Base-by-base conservation (phyloP, 768 basidiomycete species). In the Amanita exitialis region DNA sequence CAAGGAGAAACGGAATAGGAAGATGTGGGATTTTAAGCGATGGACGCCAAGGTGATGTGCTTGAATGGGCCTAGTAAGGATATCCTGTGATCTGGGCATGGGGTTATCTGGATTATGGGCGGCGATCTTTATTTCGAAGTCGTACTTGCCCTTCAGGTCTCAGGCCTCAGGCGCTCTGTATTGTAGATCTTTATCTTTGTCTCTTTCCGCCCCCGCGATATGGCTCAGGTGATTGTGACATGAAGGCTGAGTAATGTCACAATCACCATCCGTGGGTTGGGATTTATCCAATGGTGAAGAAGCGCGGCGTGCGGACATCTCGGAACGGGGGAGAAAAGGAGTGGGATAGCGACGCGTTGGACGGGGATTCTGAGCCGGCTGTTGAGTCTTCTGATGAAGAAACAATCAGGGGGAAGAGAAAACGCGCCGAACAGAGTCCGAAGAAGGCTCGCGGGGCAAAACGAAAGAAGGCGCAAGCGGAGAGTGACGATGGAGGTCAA, bases 401-500 rank as follows among this genome's bases (percentile, higher is more conserved):
- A 51, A 3, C 36, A 49, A 39, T 28, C 60, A 58, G 51, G 59
- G 62, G 50, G 60, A 61, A 57, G 49, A 47, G 54, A 57, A 62
- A 66, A 59, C 60, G 36, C 34, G 44, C 34, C 16, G 46, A 52
- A 55, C 56, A 61, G 45, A 52, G 43, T 6, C 27, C 30, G 21
- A 46, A 35, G 25, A 25, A 20, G 15, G n/a, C 32, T 20, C 35
- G 52, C 3, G 45, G 4, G 12, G 42, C 44, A 44, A 64, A 62
- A 54, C 66, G 66, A 66, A 59, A 47, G 58, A 52, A 16, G 53
- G 59, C 20, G 50, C 47, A 52, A 53, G 32, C 51, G 56, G 61
- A 59, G 49, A 62, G 58, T 3, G 69, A 73, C 9, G 70, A 70
- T 84, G 51, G 70, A 4, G 83, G 84, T 0, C 79, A 84, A 58